Evolutionary conservation across 2,329 filamentous ascomycete genomes (phyloP), one percentile per base, ranked within the genome.

Genomic region (Herpotrichia juniperi): DNA sequence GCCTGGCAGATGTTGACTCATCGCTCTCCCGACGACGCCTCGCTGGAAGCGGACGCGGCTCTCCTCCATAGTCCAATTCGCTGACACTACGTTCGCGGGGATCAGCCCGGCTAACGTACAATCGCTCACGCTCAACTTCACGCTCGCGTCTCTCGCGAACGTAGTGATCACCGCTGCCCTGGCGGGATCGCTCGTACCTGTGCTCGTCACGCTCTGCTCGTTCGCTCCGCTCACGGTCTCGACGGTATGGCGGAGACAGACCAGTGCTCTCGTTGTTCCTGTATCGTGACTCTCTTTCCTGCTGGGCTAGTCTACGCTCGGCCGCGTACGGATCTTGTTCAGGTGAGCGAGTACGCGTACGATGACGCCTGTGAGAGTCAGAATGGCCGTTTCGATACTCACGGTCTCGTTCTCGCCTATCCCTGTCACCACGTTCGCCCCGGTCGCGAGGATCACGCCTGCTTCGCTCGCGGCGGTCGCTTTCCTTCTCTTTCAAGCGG

Each of bases 251-350:
- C 14, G 82, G 82, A 62, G 83, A 79, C 58, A 83, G 68, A 63
- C 83, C 78, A 59, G 88, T 89, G 76, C 86, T 86, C 76, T 87
- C 87, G 69, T 83, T 86, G 39, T 94, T 96, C 73, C 91, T 87
- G 76, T 96, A 96, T 64, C 96, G 93, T 60, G 93, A 89, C 77
- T 97, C 96, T 42, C 96, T 88, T 70, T 96, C 93, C 51, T 93
- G 92, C 69, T 94, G 93, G 37, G 93, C 93, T 74, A 93, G 94
- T 66, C 92, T 89, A 60, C 94, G 87, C 71, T 99, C 94, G 54
- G 93, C 94, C 75, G 97, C 94, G 74, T 99, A 99, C 17, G 91
- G 86, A 76, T 99, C 93, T 52, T 86, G 85, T 74, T 97, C 94
- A n/a, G 92, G 93, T 63, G 89, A 93, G 65, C 92, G 91, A 69